A percentile compares a stretch with the other conserved stretches of the same genome.
Evolutionary conservation across 2,329 filamentous ascomycete species (phyloP).

Genomic region (Fusarium sp.): DNA sequence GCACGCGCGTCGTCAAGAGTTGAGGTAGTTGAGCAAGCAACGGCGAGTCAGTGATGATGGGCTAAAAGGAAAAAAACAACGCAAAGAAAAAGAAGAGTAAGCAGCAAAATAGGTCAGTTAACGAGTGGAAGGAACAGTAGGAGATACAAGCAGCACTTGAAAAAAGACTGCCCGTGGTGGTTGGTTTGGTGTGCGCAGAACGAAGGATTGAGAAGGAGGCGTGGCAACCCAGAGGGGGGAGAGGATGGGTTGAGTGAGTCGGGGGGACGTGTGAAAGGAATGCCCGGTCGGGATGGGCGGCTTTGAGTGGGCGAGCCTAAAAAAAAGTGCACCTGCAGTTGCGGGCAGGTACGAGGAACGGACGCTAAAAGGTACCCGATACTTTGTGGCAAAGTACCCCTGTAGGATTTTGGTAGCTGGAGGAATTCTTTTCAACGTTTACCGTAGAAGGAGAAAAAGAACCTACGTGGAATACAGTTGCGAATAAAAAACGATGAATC

Average conservation of each 20-base stretch:
- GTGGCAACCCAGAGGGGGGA: slow-evolving; percentile 12
- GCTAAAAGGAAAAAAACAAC: slow-evolving; percentile 2
- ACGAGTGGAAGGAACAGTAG: slow-evolving; percentile 33
- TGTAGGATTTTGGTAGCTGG: slow-evolving; percentile 8
- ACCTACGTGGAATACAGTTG: background rate
- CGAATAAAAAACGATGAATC: background rate
- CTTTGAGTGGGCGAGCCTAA: slow-evolving; percentile 14
- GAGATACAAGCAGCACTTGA: slow-evolving; percentile 20
- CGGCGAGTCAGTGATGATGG: slow-evolving; percentile 9
- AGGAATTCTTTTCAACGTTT: background rate
- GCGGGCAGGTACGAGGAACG: slow-evolving; percentile 12
- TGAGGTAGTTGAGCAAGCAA: background rate
- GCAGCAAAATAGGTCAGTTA: slow-evolving; percentile 8
- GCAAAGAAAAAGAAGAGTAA: slow-evolving; percentile 2
- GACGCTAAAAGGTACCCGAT: slow-evolving; percentile 18
- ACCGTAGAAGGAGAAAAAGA: background rate
- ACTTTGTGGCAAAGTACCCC: slow-evolving; percentile 28
- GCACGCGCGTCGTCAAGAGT: slow-evolving; percentile 23
- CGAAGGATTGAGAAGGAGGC: slow-evolving; percentile 24
- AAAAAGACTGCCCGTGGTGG: slow-evolving; percentile 19
- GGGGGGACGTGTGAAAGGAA: background rate
- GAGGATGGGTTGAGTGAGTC: slow-evolving; percentile 8
- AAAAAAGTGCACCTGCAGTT: slow-evolving; percentile 27
- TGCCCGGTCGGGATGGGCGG: slow-evolving; percentile 33
- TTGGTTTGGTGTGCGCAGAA: slow-evolving; percentile 18